Evolutionary conservation across 805 yeast genomes (phyloP), one percentile per base, ranked within the genome.

Genomic region (Zygosaccharomyces pseudorouxii): DNA sequence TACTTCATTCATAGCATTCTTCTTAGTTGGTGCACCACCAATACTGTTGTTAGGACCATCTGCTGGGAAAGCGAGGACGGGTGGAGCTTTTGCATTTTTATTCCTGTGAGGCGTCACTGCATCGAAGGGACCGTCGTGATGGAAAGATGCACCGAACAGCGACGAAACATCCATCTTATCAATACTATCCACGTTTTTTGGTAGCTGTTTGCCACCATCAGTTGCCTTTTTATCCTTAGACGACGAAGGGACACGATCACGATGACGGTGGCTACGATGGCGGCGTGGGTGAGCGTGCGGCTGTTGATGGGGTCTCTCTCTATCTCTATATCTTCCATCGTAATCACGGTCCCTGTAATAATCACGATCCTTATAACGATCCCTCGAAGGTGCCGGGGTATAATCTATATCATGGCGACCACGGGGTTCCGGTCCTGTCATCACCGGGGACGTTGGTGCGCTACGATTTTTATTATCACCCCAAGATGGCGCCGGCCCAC

Each of bases 101-200:
- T 93, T 93, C 66, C 98, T 82, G 67, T 88, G 96, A 6, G 99
- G 98, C 2, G 95, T 86, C 68, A 98, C 92, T 1, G 99, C 99
- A 66, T 93, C 99, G 65, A 93, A 93, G 12, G 99, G 99, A 10
- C 99, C 99, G 70, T 93, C 99, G 68, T 93, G 98, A 68, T 93
- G 99, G 76, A 93, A 93, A 2, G 95, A 88, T 14, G 89, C 88
- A 22, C 97, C 97, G 64, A 87, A 90, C 53, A 90, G 77, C 1
- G 96, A 97, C 10, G 97, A 90, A 41, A 92, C 99, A 67, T 93
- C 99, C 60, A 93, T 75, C 68, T 87, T 87, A 71, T 93, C 99
- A 58, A 93, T 93, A 3, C 95, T 88, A 62, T 92, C 99, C 48
- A 90, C 82, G 57, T 89, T 86, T 58, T 82, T 81, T 11, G 89